phyloP scores from a whole-genome alignment of 805 yeast genomes.

The Scheffersomyces coipomensis region DNA sequence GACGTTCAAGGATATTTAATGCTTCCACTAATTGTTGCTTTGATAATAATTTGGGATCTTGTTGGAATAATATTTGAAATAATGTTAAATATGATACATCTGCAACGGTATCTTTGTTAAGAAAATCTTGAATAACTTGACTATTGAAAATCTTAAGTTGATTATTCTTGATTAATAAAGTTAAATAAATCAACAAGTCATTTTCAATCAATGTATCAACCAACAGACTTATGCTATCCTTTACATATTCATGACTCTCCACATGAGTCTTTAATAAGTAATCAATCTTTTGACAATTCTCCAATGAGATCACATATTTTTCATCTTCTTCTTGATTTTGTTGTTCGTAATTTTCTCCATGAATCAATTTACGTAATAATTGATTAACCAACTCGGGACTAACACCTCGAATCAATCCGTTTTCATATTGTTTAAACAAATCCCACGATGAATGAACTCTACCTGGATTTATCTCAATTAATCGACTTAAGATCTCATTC shows the following conservation, averaged over 20 bases:
- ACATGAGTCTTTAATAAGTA: not conserved
- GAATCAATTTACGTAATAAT: conserved; percentile 3
- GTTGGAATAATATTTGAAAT: conserved; percentile 10
- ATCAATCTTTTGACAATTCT: not conserved
- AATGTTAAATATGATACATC: conserved; percentile 8
- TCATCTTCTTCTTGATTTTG: conserved; percentile 10
- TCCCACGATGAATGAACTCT: conserved; percentile 52
- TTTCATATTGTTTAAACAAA: conserved; percentile 29
- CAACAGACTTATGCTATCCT: conserved; percentile 1
- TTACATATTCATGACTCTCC: not conserved
- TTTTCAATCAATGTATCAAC: conserved; percentile 1
- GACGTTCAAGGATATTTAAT: conserved; percentile 5
- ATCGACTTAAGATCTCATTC: conserved; percentile 12
- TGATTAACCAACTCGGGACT: conserved; percentile 2
- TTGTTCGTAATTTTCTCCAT: conserved; percentile 9
- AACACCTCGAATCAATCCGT: not conserved
- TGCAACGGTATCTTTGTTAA: not conserved
- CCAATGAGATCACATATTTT: conserved; percentile 1
- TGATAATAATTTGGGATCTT: conserved; percentile 10
- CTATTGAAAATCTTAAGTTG: not conserved
- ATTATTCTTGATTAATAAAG: not conserved
- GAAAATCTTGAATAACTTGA: not conserved
- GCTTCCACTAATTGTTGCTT: conserved; percentile 6
- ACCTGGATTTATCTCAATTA: conserved; percentile 50
- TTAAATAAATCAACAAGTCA: not conserved